These are phyloP conservation scores for Nitzschia putrida DNA, from an alignment of 108 stramenopile species.

Conservation along the genomic window DNA sequence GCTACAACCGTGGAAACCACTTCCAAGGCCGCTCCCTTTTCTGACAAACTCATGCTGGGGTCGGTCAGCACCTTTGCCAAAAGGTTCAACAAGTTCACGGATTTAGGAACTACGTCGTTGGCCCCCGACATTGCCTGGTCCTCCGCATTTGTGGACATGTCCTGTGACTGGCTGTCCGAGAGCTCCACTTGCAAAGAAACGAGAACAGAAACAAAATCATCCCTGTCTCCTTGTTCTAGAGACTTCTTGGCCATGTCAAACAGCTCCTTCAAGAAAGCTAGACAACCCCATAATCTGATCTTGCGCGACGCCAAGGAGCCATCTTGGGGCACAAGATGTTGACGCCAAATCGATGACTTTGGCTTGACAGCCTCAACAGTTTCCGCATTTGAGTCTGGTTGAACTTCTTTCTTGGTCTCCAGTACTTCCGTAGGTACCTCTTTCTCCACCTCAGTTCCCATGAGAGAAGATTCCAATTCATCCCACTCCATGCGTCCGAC, in stretches of 20 bases:
- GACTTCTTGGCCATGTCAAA: slow-evolving; percentile 85
- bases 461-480: slow-evolving; percentile 35
- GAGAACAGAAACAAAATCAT: slow-evolving; percentile 75
- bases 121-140: background rate
- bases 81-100: slow-evolving; percentile 65
- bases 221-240: slow-evolving; percentile 81
- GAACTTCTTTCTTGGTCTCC: slow-evolving; percentile 24
- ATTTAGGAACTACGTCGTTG: background rate
- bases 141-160: background rate
- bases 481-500: slow-evolving; percentile 60
- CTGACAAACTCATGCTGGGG: slow-evolving; percentile 59
- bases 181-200: slow-evolving; percentile 59
- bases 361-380: slow-evolving; percentile 24
- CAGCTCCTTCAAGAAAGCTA: slow-evolving; percentile 78
- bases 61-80: slow-evolving; percentile 70
- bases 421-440: slow-evolving; percentile 8
- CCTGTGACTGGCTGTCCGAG: slow-evolving; percentile 6
- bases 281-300: slow-evolving; percentile 66
- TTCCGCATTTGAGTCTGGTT: slow-evolving; percentile 26
- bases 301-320: slow-evolving; percentile 63
- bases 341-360: slow-evolving; percentile 59
- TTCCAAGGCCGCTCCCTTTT: slow-evolving; percentile 77
- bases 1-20: slow-evolving; percentile 73
- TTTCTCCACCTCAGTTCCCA: slow-evolving; percentile 10
- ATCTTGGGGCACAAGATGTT: slow-evolving; percentile 85